Base-by-base conservation (phyloP, 805 yeast genomes). In the Saturnispora diversa region DNA sequence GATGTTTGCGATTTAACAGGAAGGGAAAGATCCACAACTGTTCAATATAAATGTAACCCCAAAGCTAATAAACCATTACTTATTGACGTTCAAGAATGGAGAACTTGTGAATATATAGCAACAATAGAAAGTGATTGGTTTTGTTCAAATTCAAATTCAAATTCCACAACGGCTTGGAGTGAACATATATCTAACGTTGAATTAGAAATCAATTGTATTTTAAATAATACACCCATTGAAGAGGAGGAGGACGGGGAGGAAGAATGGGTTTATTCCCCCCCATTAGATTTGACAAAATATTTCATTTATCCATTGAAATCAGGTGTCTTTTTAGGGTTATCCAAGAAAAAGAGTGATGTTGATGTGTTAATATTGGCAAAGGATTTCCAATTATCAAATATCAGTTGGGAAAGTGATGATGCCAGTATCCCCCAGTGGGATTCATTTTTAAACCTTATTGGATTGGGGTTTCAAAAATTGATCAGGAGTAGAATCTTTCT, bases 1-100 rank as follows among this genome's bases (percentile, higher is more conserved):
- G 47, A 54, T 2, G 43, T 50, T 2, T 63, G 67, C 49, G 67
- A 63, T 41, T 36, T 60, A 24, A 63, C 65, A 3, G 54, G 54
- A 2, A 41, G 42, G n/a, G 56, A 53, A 17, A 44, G 67, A 33
- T 34, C 49, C 4, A 50, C 57, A 2, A 47, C 46, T 1, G 46
- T 62, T 15, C 47, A 51, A 13, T 62, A 61, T 33, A 40, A 44
- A 5, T 63, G 66, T 35, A 55, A 51, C 33, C 39, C 43, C 2
- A 31, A 49, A 10, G 30, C 39, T 2, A 12, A 25, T 3, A 1
- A 9, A 1, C 58, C 64, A 4, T 20, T n/a, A 11, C 43, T 60
- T n/a, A 40, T 41, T 6, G 36, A 39, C 6, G 46, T 59, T 6
- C 43, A 48, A 12, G 67, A 63, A 42, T 41, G 50, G 39, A 55